These are phyloP conservation scores for Candida tibetensis DNA, from an alignment of 805 yeast genomes.

Conservation along the genomic window DNA sequence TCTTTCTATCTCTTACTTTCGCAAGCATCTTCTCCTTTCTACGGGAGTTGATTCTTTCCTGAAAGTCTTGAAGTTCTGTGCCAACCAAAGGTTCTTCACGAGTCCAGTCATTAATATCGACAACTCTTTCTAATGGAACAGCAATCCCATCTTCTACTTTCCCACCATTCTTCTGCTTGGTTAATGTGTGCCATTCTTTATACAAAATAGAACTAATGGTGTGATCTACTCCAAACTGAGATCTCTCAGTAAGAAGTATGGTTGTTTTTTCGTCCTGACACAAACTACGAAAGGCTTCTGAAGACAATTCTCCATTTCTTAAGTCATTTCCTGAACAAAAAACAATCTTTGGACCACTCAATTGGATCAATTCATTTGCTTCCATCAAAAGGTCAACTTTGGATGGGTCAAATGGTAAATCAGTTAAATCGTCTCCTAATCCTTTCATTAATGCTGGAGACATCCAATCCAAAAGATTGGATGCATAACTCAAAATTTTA, in stretches of 20 bases:
- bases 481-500: slow-evolving; percentile 74
- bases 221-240: slow-evolving; percentile 35
- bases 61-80: slow-evolving; percentile 49
- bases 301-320: slow-evolving; percentile 60
- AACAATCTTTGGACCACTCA: slow-evolving; percentile 73
- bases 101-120: slow-evolving; percentile 39
- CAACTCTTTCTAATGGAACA: slow-evolving; percentile 47
- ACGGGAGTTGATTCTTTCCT: slow-evolving; percentile 43
- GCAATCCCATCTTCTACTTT: slow-evolving; percentile 59
- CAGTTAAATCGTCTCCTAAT: slow-evolving; percentile 42
- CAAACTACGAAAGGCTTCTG: slow-evolving; percentile 50
- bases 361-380: slow-evolving; percentile 51
- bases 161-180: slow-evolving; percentile 32
- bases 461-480: slow-evolving; percentile 95
- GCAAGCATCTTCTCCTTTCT: slow-evolving; percentile 42
- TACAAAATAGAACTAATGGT: slow-evolving; percentile 52
- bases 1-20: slow-evolving; percentile 41
- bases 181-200: slow-evolving; percentile 50
- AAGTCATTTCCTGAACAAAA: slow-evolving; percentile 70
- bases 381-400: slow-evolving; percentile 54
- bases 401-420: slow-evolving; percentile 75
- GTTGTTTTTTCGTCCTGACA: slow-evolving; percentile 68
- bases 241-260: slow-evolving; percentile 69
- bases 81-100: slow-evolving; percentile 52
- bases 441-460: slow-evolving; percentile 69